These are phyloP conservation scores for Pelargonium myrrhifolium DNA, from an alignment of 441 rosid species.

Conservation along the genomic window DNA sequence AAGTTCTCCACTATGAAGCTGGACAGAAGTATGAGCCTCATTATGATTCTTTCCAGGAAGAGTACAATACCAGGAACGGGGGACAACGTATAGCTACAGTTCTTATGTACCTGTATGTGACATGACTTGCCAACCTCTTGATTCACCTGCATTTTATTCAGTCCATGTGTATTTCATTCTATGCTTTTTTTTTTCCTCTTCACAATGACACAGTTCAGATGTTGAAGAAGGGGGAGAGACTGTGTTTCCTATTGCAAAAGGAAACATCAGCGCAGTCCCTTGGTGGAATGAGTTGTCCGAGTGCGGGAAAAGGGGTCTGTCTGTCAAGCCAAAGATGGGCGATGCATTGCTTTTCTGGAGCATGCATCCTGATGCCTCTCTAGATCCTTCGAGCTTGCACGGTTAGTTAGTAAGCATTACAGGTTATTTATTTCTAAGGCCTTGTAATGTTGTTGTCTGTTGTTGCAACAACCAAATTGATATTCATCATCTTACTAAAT, in stretches of 20 bases:
- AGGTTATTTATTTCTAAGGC: neutral
- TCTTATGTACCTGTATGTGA: slow-evolving; percentile 90
- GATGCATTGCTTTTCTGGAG: slow-evolving; percentile 93
- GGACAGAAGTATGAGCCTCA: slow-evolving; percentile 91
- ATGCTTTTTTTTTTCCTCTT: slow-evolving; percentile 12
- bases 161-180: neutral
- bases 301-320: slow-evolving; percentile 74
- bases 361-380: slow-evolving; percentile 77
- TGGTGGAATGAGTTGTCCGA: slow-evolving; percentile 88
- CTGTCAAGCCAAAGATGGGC: slow-evolving; percentile 86
- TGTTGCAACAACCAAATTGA: neutral
- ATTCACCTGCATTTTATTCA: slow-evolving; percentile 4
- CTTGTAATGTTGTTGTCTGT: neutral
- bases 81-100: slow-evolving; percentile 92
- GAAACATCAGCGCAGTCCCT: slow-evolving; percentile 63
- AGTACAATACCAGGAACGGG: slow-evolving; percentile 70
- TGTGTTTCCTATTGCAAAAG: slow-evolving; percentile 69
- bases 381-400: slow-evolving; percentile 80
- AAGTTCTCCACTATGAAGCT: slow-evolving; percentile 82
- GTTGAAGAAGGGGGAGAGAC: slow-evolving; percentile 99
- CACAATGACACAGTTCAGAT: slow-evolving; percentile 58
- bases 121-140: slow-evolving; percentile 5
- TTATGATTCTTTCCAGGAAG: slow-evolving; percentile 79
- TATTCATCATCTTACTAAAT: neutral
- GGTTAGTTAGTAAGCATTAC: slow-evolving; percentile 32